Percentiles rank a stretch among this genome's conserved stretches.
Conservation (phyloP, 2,329 filamentous ascomycete species). For the Corinectria fuckeliana region DNA sequence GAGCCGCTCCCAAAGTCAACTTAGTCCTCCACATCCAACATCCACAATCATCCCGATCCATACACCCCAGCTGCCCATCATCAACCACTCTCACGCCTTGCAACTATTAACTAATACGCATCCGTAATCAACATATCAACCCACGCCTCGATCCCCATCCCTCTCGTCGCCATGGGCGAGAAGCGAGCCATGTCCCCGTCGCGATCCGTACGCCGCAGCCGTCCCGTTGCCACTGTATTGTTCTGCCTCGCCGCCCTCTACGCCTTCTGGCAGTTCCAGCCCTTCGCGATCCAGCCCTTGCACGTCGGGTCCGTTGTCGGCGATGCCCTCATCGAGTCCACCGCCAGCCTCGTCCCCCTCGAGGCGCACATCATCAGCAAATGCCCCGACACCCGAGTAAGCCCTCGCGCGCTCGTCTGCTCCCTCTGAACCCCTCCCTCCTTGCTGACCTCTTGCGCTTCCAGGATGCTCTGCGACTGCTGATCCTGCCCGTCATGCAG, state of each 20-base stretch:
- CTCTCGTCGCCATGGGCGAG: constrained; percentile 40
- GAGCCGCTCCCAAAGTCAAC: too few relatives aligned
- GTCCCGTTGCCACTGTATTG: constrained; percentile 30
- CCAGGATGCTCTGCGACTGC: constrained; percentile 75
- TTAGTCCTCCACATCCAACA: constrained; percentile 12
- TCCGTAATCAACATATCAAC: too few relatives aligned
- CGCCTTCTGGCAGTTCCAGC: constrained; percentile 38
- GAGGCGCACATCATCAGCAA: constrained; percentile 98
- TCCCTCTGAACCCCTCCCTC: background rate
- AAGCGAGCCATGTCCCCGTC: constrained; percentile 38
- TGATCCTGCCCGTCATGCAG: constrained; percentile 89
- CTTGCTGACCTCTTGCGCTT: constrained; percentile 16
- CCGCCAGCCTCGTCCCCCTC: constrained; percentile 66
- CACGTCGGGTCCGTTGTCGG: background rate
- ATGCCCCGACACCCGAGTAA: constrained; percentile 83
- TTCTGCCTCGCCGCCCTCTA: constrained; percentile 36
- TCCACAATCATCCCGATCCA: background rate
- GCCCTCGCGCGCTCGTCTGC: constrained; percentile 22
- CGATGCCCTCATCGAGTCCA: constrained; percentile 14
- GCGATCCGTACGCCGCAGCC: constrained; percentile 33
- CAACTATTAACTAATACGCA: too few relatives aligned
- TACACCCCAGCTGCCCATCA: background rate
- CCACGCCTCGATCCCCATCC: background rate
- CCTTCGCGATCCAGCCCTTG: constrained; percentile 22
- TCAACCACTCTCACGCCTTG: background rate